Conservation (phyloP, 345 rosid genomes). For the Turnera subulata region DNA sequence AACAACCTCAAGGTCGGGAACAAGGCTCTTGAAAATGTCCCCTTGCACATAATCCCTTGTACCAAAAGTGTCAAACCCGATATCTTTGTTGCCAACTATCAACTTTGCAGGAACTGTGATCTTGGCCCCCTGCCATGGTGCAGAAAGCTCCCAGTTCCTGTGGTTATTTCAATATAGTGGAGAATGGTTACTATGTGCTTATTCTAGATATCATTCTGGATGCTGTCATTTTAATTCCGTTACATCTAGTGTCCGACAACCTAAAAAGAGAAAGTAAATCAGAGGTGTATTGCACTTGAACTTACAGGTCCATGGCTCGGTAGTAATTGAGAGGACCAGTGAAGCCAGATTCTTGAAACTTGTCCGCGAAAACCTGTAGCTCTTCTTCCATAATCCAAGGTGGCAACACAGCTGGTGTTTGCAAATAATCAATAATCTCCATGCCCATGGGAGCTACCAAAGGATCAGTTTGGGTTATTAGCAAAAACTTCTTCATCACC, state of each 20-base stretch:
- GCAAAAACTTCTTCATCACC: slow-evolving; percentile 64
- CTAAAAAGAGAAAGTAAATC: no score
- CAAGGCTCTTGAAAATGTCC: slow-evolving; percentile 43
- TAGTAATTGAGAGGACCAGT: slow-evolving; percentile 58
- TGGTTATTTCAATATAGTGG: neutral
- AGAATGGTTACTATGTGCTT: no score
- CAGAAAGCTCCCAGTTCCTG: slow-evolving; percentile 67
- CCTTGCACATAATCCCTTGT: slow-evolving; percentile 41
- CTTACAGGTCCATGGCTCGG: slow-evolving; percentile 60
- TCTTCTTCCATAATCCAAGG: slow-evolving; percentile 68
- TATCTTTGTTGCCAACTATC: slow-evolving; percentile 49
- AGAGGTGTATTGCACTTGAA: no score
- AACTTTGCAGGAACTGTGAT: slow-evolving; percentile 50
- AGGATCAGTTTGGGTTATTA: slow-evolving; percentile 39
- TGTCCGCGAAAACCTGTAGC: slow-evolving; percentile 53
- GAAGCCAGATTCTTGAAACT: slow-evolving; percentile 64
- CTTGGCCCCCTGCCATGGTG: slow-evolving; percentile 54
- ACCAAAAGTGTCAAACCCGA: slow-evolving; percentile 32
- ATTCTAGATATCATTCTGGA: no score
- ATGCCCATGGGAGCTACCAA: slow-evolving; percentile 54
- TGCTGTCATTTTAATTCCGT: no score
- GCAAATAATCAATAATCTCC: slow-evolving; percentile 58
- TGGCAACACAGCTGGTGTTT: slow-evolving; percentile 44
- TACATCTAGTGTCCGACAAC: no score
- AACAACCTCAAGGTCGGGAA: slow-evolving; percentile 51